Evolutionary conservation across 805 yeast species (phyloP).

Genomic region (Starmerella apis): DNA sequence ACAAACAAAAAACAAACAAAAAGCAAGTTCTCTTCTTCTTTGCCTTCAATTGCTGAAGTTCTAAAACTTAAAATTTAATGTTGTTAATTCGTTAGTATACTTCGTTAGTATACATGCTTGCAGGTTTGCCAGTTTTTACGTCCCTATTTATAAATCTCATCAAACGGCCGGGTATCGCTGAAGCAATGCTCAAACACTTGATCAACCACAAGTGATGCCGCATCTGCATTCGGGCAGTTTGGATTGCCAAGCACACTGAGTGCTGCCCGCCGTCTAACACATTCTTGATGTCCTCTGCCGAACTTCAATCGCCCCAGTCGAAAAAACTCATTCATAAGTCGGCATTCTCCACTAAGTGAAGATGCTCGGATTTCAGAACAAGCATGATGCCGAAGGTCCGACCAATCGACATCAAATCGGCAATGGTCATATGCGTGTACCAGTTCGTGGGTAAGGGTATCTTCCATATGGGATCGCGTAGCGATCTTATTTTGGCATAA

Average conservation of each 20-base stretch:
- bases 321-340: conserved; percentile 73
- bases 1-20: too few species aligned
- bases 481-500: conserved; percentile 73
- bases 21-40: too few species aligned
- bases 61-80: background rate
- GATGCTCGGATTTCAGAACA: conserved; percentile 94
- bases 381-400: conserved; percentile 82
- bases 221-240: conserved; percentile 55
- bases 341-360: conserved; percentile 86
- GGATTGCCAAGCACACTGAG: conserved; percentile 83
- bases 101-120: background rate
- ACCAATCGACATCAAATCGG: conserved; percentile 79
- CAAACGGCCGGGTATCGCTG: conserved; percentile 91
- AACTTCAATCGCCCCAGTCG: conserved; percentile 43
- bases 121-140: too few species aligned
- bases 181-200: conserved; percentile 90
- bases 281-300: conserved; percentile 76
- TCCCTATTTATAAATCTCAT: conserved; percentile 64
- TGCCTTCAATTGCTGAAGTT: too few species aligned
- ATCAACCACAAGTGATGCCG: conserved; percentile 69
- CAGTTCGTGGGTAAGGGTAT: conserved; percentile 83
- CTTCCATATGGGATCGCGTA: conserved; percentile 75
- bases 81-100: too few species aligned
- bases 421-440: conserved; percentile 87
- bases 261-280: conserved; percentile 81